Evolutionary conservation across 2,329 filamentous ascomycete genomes (phyloP).

Genomic region (Orbilia blumenaviensis): DNA sequence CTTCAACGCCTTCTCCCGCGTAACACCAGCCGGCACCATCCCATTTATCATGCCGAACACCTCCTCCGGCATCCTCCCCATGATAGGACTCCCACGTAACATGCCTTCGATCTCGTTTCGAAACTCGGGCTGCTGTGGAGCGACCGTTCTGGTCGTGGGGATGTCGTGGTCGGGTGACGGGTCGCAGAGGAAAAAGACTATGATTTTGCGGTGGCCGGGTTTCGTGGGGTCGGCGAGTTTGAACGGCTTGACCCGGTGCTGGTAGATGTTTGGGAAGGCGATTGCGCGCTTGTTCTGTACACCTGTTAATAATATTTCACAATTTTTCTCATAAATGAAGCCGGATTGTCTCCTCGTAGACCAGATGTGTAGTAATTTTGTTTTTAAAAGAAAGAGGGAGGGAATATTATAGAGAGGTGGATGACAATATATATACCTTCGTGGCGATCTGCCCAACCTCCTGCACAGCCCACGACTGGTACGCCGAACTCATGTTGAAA

Average conservation of each 20-base stretch:
- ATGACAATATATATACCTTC: constrained; percentile 30
- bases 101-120: not conserved
- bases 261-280: constrained; percentile 50
- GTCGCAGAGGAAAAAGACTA: constrained; percentile 52
- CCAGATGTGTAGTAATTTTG: too few species aligned
- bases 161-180: constrained; percentile 56
- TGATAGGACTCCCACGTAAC: not conserved
- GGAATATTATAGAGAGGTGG: too few species aligned
- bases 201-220: constrained; percentile 50
- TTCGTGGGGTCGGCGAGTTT: constrained; percentile 41
- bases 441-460: constrained; percentile 36
- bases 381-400: not conserved
- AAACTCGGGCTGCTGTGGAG: constrained; percentile 34
- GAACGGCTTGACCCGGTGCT: constrained; percentile 45
- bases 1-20: constrained; percentile 61
- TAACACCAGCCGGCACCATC: constrained; percentile 56
- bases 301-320: too few species aligned
- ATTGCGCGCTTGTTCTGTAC: constrained; percentile 41
- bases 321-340: too few species aligned
- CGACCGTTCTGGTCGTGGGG: constrained; percentile 29
- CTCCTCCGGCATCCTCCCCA: constrained; percentile 48
- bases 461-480: constrained; percentile 17
- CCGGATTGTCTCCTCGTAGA: too few species aligned
- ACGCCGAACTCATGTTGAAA: constrained; percentile 35
- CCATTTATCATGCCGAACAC: constrained; percentile 54